Evolutionary conservation across 371 early-diverging fungal species (phyloP), one percentile per base, ranked within the genome.

Genomic region (Entomophthora muscae): DNA sequence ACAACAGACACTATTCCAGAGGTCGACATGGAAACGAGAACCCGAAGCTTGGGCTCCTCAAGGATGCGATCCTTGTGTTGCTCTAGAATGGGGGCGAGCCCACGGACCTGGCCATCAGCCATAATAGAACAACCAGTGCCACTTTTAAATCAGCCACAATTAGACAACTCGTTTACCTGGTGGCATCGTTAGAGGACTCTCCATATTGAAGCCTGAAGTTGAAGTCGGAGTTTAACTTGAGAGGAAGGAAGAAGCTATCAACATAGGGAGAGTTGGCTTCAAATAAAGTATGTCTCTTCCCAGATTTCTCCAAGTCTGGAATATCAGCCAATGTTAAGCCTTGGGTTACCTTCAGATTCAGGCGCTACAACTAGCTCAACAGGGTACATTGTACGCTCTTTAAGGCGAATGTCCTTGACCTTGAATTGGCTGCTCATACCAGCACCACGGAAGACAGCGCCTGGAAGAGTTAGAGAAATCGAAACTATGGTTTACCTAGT

Each of bases 391-490:
- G 82, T 82, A 23, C 89, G 69, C 66, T 95, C 96, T 72, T 88
- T 88, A 64, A 98, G 77, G 58, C 76, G 76, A 63, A 95, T 86
- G 65, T 90, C 86, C 66, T 84, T 81, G 51, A 93, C 85, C 69
- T 83, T 81, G 76, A 95, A 95, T 67, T 86, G 88, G 63, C 85
- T 81, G 70, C 89, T 89, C 51, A 90, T 72, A 24, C 81, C 75
- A 5, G 98, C 98, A 27, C 88, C 92, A 64, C 83, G 84, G 77
- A 92, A 90, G 7, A 84, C 90, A 53, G 96, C 95, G 61, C 89
- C 90, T 70, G 91, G 72, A 22, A 17, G 95, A 93, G 73, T 95
- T 95, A 68, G 95, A 95, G 33, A 79, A 87, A 67, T 95, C 93
- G 26, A 95, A 83, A 65, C 90, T 91, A 75, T 88, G 82, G 52